Percentiles rank a stretch among this genome's conserved stretches.
phyloP scores from a whole-genome alignment of 2,329 filamentous ascomycete genomes.

The Juglanconis sp. region DNA sequence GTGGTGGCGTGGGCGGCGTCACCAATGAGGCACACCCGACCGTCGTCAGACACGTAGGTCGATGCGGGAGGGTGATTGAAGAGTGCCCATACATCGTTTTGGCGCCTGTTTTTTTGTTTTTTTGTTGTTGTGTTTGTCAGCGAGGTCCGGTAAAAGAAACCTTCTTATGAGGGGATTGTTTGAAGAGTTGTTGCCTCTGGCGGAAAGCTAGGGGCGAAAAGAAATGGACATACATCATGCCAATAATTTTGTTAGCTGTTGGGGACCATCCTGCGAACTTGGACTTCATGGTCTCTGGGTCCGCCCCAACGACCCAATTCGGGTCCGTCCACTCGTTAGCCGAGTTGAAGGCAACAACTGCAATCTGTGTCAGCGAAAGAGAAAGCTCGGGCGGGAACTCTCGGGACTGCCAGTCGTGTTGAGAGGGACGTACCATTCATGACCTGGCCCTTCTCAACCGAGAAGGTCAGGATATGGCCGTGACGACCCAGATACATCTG shows the following conservation, averaged over 20 bases:
- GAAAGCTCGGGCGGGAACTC: no score
- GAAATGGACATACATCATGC: conserved; percentile 20
- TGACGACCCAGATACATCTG: conserved; percentile 21
- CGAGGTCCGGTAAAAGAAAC: no score
- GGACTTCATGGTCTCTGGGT: conserved; percentile 8
- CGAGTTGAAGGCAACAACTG: conserved; percentile 32
- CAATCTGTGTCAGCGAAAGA: conserved; percentile 52
- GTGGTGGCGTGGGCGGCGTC: conserved; percentile 23
- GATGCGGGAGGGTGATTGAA: conserved; percentile 44
- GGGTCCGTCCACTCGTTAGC: conserved; percentile 15
- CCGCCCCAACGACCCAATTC: conserved; percentile 14
- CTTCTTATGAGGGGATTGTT: no score
- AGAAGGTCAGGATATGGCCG: conserved; percentile 16
- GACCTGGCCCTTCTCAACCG: conserved; percentile 18
- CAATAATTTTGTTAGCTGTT: conserved; percentile 28
- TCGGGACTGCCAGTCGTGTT: background rate
- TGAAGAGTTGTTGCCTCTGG: no score
- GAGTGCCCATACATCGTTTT: conserved; percentile 37
- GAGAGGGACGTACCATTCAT: conserved; percentile 13
- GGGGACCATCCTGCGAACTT: conserved; percentile 34
- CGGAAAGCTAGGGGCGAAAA: no score
- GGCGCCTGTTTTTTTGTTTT: no score
- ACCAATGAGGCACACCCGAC: conserved; percentile 17
- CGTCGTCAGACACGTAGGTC: conserved; percentile 30
- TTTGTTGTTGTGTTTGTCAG: no score